Evolutionary conservation across 108 stramenopile species (phyloP).

Genomic region (Pseudonitzschia pungens): DNA sequence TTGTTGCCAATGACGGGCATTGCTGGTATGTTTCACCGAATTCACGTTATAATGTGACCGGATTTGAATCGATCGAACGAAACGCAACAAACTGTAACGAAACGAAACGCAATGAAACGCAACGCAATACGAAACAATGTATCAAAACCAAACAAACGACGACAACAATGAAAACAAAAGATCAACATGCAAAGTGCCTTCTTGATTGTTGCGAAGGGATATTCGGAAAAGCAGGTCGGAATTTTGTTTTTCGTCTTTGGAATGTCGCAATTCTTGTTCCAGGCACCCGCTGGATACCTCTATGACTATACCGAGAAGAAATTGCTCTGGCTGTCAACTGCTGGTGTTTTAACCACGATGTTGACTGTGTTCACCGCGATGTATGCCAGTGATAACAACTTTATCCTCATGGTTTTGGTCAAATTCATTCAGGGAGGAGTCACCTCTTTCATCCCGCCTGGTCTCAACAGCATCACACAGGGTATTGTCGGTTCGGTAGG

Average conservation of each 20-base stretch:
- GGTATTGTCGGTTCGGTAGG: slow-evolving; percentile 84
- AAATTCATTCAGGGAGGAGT: slow-evolving; percentile 83
- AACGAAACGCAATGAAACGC: too few relatives aligned
- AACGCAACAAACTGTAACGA: background rate
- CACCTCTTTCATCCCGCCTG: slow-evolving; percentile 86
- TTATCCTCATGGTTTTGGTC: slow-evolving; percentile 73
- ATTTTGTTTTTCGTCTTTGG: slow-evolving; percentile 90
- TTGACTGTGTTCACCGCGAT: slow-evolving; percentile 75
- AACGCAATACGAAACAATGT: too few relatives aligned
- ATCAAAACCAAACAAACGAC: too few relatives aligned
- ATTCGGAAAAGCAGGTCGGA: slow-evolving; percentile 79
- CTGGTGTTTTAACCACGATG: slow-evolving; percentile 61
- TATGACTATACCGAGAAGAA: slow-evolving; percentile 84
- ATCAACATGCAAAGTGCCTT: slow-evolving; percentile 93
- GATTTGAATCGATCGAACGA: background rate
- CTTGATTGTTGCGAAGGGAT: slow-evolving; percentile 77
- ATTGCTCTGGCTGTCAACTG: slow-evolving; percentile 60
- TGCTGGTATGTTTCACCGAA: background rate
- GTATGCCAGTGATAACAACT: slow-evolving; percentile 70
- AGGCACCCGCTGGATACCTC: slow-evolving; percentile 86
- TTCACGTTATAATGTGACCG: background rate
- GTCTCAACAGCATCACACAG: slow-evolving; percentile 85
- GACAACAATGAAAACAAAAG: slow-evolving; percentile 18
- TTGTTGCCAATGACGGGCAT: background rate
- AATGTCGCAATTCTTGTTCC: slow-evolving; percentile 87